A percentile compares a stretch with the other conserved stretches of the same genome.
Evolutionary conservation across 2,329 filamentous ascomycete species (phyloP).

Genomic region (Drechslerella coelobrocha): DNA sequence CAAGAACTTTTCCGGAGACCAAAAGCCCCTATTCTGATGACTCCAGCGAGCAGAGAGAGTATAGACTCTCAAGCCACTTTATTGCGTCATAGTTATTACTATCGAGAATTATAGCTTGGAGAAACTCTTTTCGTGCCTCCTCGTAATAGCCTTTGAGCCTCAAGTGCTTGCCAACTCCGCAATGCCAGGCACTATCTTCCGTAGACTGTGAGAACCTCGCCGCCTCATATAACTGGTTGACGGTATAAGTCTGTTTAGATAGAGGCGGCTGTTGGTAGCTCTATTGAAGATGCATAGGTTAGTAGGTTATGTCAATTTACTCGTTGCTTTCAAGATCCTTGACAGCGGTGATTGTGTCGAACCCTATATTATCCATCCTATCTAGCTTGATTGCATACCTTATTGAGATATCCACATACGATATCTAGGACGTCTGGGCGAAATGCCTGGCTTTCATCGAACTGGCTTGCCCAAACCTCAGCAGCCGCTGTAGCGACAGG

Average conservation of each 20-base stretch:
- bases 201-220: neutral
- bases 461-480: neutral
- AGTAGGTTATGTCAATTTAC: neutral
- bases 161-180: neutral
- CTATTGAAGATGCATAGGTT: neutral
- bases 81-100: neutral
- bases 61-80: neutral
- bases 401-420: neutral
- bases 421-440: neutral
- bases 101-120: constrained; percentile 2
- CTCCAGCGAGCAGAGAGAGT: neutral
- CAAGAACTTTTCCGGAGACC: neutral
- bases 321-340: neutral
- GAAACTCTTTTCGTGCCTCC: constrained; percentile 1
- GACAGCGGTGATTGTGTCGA: too few species aligned
- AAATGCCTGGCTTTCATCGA: neutral
- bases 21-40: neutral
- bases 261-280: neutral
- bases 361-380: too few species aligned
- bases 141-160: neutral
- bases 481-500: neutral
- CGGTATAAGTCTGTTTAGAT: neutral
- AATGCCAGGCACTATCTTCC: neutral
- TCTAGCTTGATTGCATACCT: neutral
- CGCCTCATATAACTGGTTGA: too few species aligned